phyloP scores from a whole-genome alignment of 1,139 yeast genomes.

The Suhomyces taliae region DNA sequence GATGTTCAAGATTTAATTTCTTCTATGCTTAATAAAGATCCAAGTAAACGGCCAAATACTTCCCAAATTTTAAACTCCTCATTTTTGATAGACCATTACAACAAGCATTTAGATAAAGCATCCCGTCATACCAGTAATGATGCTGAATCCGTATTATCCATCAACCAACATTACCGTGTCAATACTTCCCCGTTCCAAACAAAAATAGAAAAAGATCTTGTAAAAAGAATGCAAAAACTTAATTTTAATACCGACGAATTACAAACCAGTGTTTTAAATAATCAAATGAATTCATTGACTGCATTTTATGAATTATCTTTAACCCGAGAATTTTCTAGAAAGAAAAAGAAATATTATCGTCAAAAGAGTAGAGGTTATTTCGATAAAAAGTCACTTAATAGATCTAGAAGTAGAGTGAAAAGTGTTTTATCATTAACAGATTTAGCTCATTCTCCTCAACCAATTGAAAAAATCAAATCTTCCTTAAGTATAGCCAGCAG shows the following conservation, averaged over 20 bases:
- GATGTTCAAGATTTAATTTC: constrained; percentile 51
- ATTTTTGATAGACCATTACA: constrained; percentile 50
- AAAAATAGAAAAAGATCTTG: constrained; percentile 61
- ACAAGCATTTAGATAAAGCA: constrained; percentile 25
- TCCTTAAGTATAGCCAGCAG: constrained; percentile 33
- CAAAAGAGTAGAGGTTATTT: constrained; percentile 41
- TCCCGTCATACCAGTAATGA: constrained; percentile 32
- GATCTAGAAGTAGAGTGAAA: constrained; percentile 53
- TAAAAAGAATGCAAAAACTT: constrained; percentile 62
- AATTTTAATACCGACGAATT: constrained; percentile 69
- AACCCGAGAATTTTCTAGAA: constrained; percentile 55
- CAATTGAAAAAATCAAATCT: constrained; percentile 43
- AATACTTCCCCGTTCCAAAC: constrained; percentile 51
- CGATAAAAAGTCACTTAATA: constrained; percentile 42
- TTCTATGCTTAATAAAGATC: constrained; percentile 63
- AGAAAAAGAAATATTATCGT: constrained; percentile 32
- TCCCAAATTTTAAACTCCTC: constrained; percentile 63
- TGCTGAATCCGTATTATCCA: constrained; percentile 40
- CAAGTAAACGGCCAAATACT: constrained; percentile 59
- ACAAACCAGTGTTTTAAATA: constrained; percentile 58
- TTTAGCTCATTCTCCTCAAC: constrained; percentile 28
- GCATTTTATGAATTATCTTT: constrained; percentile 80
- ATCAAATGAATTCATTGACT: constrained; percentile 74
- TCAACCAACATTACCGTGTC: constrained; percentile 40
- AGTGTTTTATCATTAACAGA: constrained; percentile 41